A percentile compares a stretch with the other conserved stretches of the same genome.
Evolutionary conservation across 371 early-diverging fungal genomes (phyloP).

Genomic region (Zopfochytrium polystomum): DNA sequence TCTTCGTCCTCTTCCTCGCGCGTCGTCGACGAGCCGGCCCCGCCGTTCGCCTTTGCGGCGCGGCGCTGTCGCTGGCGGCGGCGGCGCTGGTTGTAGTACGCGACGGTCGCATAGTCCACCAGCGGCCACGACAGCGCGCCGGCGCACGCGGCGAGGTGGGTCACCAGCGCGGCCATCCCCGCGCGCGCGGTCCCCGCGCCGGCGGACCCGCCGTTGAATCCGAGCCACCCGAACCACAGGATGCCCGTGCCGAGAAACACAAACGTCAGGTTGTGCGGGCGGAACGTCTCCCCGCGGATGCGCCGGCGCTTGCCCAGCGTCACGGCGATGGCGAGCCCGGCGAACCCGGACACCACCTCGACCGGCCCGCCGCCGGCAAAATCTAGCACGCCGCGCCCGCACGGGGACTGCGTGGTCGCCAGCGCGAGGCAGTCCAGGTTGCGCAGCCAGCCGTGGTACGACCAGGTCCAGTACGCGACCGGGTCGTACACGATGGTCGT

Average conservation of each 20-base stretch:
- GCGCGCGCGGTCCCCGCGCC: conserved; percentile 77
- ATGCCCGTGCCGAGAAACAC: conserved; percentile 82
- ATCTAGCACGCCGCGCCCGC: conserved; percentile 63
- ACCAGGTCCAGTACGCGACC: conserved; percentile 92
- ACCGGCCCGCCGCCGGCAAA: conserved; percentile 93
- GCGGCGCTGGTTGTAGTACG: no score
- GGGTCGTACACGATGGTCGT: conserved; percentile 77
- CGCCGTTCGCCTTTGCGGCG: no score
- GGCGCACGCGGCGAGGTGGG: conserved; percentile 79
- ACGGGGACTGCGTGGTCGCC: neutral
- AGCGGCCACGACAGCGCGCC: conserved; percentile 83
- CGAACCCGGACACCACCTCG: conserved; percentile 84
- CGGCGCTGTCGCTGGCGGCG: no score
- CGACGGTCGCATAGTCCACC: conserved; percentile 68
- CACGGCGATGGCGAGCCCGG: conserved; percentile 81
- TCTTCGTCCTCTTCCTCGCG: no score
- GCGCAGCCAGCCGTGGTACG: conserved; percentile 72
- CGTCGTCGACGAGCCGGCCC: no score
- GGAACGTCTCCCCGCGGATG: conserved; percentile 44
- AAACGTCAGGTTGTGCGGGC: conserved; percentile 85
- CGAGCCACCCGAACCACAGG: conserved; percentile 80
- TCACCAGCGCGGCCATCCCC: conserved; percentile 78
- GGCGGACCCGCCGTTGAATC: conserved; percentile 69
- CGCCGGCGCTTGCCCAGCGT: conserved; percentile 70
- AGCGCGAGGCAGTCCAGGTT: conserved; percentile 43